These are phyloP conservation scores for Penicillium hordei DNA, from an alignment of 2,329 filamentous ascomycete genomes.

Conservation along the genomic window DNA sequence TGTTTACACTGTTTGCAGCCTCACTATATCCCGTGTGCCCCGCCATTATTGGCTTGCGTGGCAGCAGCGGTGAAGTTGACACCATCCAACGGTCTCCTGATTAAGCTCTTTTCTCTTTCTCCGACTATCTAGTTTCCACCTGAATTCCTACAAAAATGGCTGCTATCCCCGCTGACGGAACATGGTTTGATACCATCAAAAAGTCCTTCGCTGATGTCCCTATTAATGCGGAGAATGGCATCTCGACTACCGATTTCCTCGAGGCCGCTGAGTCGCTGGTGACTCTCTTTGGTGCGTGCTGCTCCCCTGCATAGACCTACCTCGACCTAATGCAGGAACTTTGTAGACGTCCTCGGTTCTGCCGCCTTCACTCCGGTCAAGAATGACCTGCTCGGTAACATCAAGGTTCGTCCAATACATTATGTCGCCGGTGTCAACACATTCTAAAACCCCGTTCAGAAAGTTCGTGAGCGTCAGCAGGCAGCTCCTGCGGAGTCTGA, in stretches of 20 bases:
- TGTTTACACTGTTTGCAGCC: slow-evolving; percentile 31
- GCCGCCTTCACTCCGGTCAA: slow-evolving; percentile 88
- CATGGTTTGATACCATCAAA: slow-evolving; percentile 83
- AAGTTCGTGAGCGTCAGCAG: slow-evolving; percentile 80
- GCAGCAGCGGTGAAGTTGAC: slow-evolving; percentile 31
- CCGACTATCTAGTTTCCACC: slow-evolving; percentile 7
- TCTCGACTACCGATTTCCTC: slow-evolving; percentile 83
- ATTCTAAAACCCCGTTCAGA: slow-evolving; percentile 53
- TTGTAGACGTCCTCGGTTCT: slow-evolving; percentile 58
- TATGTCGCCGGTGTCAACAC: background rate
- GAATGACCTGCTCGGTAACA: slow-evolving; percentile 84
- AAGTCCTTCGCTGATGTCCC: slow-evolving; percentile 81
- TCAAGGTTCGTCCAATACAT: slow-evolving; percentile 63
- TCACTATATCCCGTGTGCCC: slow-evolving; percentile 8
- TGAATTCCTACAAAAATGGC: slow-evolving; percentile 29
- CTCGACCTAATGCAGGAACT: slow-evolving; percentile 12
- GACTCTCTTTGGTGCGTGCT: slow-evolving; percentile 72
- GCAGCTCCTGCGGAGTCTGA: slow-evolving; percentile 75
- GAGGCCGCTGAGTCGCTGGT: slow-evolving; percentile 85
- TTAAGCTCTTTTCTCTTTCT: slow-evolving; percentile 11
- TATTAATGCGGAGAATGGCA: slow-evolving; percentile 71
- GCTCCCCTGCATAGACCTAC: background rate
- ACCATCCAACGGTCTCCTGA: slow-evolving; percentile 8
- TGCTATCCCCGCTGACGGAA: slow-evolving; percentile 63
- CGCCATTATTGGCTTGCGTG: slow-evolving; percentile 32